Percentiles rank a stretch among this genome's conserved stretches.
These are phyloP conservation scores for Ulmus americana DNA, from an alignment of 331 rosid species.

Conservation along the genomic window DNA sequence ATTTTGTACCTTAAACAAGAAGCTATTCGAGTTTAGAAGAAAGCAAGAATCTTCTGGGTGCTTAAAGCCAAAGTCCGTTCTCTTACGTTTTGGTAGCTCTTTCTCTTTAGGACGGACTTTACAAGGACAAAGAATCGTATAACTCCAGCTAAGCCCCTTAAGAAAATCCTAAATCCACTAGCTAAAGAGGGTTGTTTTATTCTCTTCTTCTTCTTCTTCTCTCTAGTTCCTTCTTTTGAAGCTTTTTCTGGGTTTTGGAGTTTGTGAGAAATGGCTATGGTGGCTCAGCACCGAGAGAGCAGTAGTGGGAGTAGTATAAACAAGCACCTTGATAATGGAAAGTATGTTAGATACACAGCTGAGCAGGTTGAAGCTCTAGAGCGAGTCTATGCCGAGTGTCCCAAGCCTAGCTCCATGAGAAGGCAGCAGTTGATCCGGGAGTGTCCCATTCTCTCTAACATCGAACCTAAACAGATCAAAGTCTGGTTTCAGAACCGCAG, in stretches of 20 bases:
- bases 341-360: slow-evolving; percentile 83
- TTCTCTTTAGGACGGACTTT: slow-evolving; percentile 29
- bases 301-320: slow-evolving; percentile 69
- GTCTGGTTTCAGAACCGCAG: slow-evolving; percentile 99
- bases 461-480: slow-evolving; percentile 97
- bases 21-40: slow-evolving; percentile 15
- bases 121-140: slow-evolving; percentile 25
- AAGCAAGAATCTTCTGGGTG: slow-evolving; percentile 21
- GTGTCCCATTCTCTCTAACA: slow-evolving; percentile 83
- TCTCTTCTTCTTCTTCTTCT: background rate
- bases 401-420: slow-evolving; percentile 85
- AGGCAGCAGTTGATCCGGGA: slow-evolving; percentile 87
- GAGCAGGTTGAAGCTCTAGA: slow-evolving; percentile 96
- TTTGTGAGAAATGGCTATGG: slow-evolving; percentile 59
- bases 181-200: background rate
- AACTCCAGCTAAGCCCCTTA: slow-evolving; percentile 8
- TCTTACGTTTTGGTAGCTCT: slow-evolving; percentile 4
- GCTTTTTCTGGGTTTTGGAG: slow-evolving; percentile 17
- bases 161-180: background rate
- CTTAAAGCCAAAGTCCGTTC: slow-evolving; percentile 16
- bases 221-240: background rate
- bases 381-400: slow-evolving; percentile 83
- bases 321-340: slow-evolving; percentile 75
- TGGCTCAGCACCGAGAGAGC: slow-evolving; percentile 74
- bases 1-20: slow-evolving; percentile 29